These are phyloP conservation scores for Jaapia argillacea DNA, from an alignment of 768 basidiomycete species.

Conservation along the genomic window DNA sequence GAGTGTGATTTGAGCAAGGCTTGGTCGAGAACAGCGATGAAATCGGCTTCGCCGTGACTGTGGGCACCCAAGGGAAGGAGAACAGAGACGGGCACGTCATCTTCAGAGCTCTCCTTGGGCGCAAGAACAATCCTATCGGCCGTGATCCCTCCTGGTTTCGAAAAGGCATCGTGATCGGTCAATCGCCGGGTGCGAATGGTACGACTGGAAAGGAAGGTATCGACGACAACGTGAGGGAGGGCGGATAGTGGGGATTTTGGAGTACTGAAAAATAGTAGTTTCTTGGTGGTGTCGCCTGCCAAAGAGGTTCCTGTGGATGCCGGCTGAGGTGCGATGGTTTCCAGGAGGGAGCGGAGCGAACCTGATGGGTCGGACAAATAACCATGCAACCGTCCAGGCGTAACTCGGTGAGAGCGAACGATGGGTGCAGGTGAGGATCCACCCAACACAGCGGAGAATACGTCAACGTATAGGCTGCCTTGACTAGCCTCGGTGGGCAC, in stretches of 20 bases:
- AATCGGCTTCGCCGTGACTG: conserved; percentile 46
- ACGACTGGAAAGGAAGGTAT: conserved; percentile 44
- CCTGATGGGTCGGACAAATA: conserved; percentile 34
- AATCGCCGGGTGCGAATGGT: conserved; percentile 50
- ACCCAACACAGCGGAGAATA: conserved; percentile 49
- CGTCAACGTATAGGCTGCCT: conserved; percentile 63
- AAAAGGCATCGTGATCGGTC: conserved; percentile 66
- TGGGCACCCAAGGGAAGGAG: conserved; percentile 43
- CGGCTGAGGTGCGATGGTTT: conserved; percentile 7
- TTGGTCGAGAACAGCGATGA: conserved; percentile 68
- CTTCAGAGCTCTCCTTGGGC: conserved; percentile 25
- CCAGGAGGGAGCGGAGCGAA: conserved; percentile 32
- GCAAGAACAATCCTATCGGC: conserved; percentile 62
- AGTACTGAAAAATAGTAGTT: conserved; percentile 51
- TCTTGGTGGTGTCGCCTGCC: conserved; percentile 32
- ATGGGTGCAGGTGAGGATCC: conserved; percentile 20
- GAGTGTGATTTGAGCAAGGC: conserved; percentile 71
- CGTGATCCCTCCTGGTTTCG: conserved; percentile 60
- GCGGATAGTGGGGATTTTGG: conserved; percentile 43
- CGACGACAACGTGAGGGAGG: conserved; percentile 39
- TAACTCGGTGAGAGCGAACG: conserved; percentile 48
- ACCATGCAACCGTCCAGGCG: conserved; percentile 43
- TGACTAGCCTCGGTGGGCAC: conserved; percentile 51
- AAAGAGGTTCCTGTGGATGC: not conserved
- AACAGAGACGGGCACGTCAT: conserved; percentile 41